phyloP scores from a whole-genome alignment of 2,329 filamentous ascomycete genomes.

The Pyricularia pennisetigena region DNA sequence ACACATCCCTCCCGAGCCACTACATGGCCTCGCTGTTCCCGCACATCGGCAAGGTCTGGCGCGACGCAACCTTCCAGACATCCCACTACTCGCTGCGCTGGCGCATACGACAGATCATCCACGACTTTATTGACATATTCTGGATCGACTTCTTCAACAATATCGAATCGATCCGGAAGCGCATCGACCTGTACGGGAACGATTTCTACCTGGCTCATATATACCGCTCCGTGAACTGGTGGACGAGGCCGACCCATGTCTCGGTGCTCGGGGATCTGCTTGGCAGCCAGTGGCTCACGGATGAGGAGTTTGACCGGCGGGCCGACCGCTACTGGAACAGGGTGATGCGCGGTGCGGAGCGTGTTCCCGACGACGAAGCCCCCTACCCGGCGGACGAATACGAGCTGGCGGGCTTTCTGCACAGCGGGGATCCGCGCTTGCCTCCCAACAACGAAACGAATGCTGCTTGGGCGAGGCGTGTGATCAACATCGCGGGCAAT shows the following conservation, averaged over 20 bases:
- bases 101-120: slow-evolving; percentile 40
- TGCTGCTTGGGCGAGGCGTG: slow-evolving; percentile 55
- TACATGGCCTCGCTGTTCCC: slow-evolving; percentile 40
- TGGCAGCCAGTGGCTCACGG: slow-evolving; percentile 88
- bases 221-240: slow-evolving; percentile 76
- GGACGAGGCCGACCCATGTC: slow-evolving; percentile 75
- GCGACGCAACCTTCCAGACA: slow-evolving; percentile 37
- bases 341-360: slow-evolving; percentile 60
- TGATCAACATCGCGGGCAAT: slow-evolving; percentile 90
- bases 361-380: slow-evolving; percentile 49
- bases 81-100: slow-evolving; percentile 36
- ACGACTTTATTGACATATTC: slow-evolving; percentile 51
- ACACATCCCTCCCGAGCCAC: slow-evolving; percentile 65
- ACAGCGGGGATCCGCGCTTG: slow-evolving; percentile 17
- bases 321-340: slow-evolving; percentile 70
- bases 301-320: slow-evolving; percentile 71
- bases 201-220: slow-evolving; percentile 93
- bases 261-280: slow-evolving; percentile 84
- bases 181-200: slow-evolving; percentile 82
- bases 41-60: slow-evolving; percentile 35
- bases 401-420: slow-evolving; percentile 38
- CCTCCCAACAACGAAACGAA: slow-evolving; percentile 32
- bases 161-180: slow-evolving; percentile 62
- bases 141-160: slow-evolving; percentile 60
- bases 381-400: slow-evolving; percentile 37